Evolutionary conservation across 257 asterid genomes (phyloP).

Genomic region (Fraxinus anomala): DNA sequence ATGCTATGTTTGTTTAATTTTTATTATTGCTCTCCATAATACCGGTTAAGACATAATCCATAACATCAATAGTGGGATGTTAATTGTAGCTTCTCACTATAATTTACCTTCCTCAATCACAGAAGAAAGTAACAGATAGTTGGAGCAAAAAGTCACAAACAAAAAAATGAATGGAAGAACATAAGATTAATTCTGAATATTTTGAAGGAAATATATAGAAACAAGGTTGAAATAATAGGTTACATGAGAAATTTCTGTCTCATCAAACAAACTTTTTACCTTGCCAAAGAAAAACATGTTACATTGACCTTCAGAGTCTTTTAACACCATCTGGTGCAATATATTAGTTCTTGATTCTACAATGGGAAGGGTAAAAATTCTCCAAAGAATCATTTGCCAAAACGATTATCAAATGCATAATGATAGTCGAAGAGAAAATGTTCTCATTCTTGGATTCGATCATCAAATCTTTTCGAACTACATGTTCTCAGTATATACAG

Average conservation of each 20-base stretch:
- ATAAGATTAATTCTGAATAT: slow-evolving; percentile 35
- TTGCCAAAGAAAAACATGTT: slow-evolving; percentile 41
- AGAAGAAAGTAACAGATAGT: slow-evolving; percentile 4
- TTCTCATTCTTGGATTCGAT: neutral
- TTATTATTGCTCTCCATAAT: neutral
- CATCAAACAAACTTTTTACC: slow-evolving; percentile 39
- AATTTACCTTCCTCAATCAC: neutral
- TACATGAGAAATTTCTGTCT: slow-evolving; percentile 35
- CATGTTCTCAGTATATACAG: slow-evolving; percentile 57
- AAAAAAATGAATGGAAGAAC: neutral
- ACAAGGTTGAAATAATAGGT: slow-evolving; percentile 26
- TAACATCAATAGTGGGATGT: neutral
- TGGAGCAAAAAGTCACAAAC: slow-evolving; percentile 10
- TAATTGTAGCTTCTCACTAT: neutral
- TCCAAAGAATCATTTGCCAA: slow-evolving; percentile 35
- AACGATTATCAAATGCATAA: slow-evolving; percentile 28
- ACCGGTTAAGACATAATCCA: neutral
- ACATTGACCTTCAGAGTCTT: slow-evolving; percentile 35
- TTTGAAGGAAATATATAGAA: slow-evolving; percentile 21
- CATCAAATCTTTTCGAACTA: slow-evolving; percentile 25
- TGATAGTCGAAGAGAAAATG: slow-evolving; percentile 18
- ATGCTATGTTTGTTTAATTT: neutral
- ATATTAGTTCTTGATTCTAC: slow-evolving; percentile 31
- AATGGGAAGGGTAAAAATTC: slow-evolving; percentile 26
- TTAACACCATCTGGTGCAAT: slow-evolving; percentile 26